A percentile compares a stretch with the other conserved stretches of the same genome.
Evolutionary conservation across 2,329 filamentous ascomycete genomes (phyloP).

Genomic region (Pezicula carpinea): DNA sequence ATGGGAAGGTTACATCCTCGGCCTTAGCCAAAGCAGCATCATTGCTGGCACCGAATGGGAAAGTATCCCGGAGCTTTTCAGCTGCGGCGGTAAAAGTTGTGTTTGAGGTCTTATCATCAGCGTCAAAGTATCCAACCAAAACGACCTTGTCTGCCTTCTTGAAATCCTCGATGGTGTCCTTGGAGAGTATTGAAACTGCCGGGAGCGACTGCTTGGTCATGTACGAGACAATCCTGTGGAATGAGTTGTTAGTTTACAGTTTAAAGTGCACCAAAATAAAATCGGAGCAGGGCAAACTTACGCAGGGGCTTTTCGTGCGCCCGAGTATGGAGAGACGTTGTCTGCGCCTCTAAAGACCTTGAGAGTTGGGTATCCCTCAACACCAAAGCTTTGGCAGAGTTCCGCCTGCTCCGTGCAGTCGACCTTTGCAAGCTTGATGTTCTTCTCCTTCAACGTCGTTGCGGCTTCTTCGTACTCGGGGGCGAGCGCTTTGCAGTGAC

Average conservation of each 20-base stretch:
- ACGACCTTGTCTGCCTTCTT: slow-evolving; percentile 98
- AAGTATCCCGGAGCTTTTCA: slow-evolving; percentile 79
- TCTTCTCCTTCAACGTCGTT: slow-evolving; percentile 80
- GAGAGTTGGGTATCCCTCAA: slow-evolving; percentile 97
- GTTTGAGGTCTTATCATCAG: slow-evolving; percentile 78
- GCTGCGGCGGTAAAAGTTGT: slow-evolving; percentile 69
- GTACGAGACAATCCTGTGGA: slow-evolving; percentile 64
- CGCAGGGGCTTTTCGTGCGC: slow-evolving; percentile 81
- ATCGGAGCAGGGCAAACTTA: slow-evolving; percentile 35
- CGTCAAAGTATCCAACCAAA: slow-evolving; percentile 79
- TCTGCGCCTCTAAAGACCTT: slow-evolving; percentile 96
- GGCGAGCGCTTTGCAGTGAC: slow-evolving; percentile 97
- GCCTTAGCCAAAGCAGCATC: slow-evolving; percentile 82
- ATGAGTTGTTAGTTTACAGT: slow-evolving; percentile 7
- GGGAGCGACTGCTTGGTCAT: slow-evolving; percentile 98
- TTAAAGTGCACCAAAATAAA: background rate
- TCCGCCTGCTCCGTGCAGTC: slow-evolving; percentile 95
- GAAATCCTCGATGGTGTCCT: slow-evolving; percentile 87
- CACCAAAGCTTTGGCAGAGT: slow-evolving; percentile 82
- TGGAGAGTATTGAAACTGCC: slow-evolving; percentile 77
- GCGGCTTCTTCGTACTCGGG: slow-evolving; percentile 88
- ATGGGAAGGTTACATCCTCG: slow-evolving; percentile 82
- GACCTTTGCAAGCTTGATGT: slow-evolving; percentile 79
- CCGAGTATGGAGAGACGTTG: slow-evolving; percentile 75
- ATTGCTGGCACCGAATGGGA: slow-evolving; percentile 84